Conservation (phyloP, 331 rosid genomes). For the Telfairia occidentalis region DNA sequence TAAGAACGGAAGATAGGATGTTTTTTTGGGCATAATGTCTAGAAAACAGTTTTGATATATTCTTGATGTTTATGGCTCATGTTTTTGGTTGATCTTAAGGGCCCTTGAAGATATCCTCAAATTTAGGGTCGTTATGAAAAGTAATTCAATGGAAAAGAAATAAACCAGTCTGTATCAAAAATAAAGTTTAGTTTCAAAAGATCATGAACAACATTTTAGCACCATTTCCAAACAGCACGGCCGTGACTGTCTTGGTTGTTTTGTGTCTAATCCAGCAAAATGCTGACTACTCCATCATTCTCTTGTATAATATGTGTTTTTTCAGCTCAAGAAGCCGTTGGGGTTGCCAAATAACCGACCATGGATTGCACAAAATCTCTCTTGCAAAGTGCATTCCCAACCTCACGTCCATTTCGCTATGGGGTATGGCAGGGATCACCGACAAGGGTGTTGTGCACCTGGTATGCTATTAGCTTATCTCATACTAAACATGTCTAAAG, state of each 20-base stretch:
- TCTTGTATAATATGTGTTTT: not conserved
- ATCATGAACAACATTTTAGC: not conserved
- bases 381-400: conserved; percentile 54
- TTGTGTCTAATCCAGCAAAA: not conserved
- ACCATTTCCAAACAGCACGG: not conserved
- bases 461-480: conserved; percentile 33
- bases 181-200: not conserved
- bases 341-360: conserved; percentile 81
- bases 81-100: not conserved
- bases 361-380: conserved; percentile 58
- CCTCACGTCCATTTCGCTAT: conserved; percentile 69
- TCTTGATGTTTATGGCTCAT: not conserved
- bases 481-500: not conserved
- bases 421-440: conserved; percentile 94
- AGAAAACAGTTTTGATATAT: not conserved
- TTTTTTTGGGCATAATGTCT: not conserved
- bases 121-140: not conserved
- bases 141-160: not conserved
- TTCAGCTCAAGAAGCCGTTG: conserved; percentile 85
- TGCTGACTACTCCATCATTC: not conserved
- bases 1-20: not conserved
- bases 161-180: not conserved
- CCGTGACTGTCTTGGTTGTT: not conserved
- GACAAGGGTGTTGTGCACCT: conserved; percentile 78
- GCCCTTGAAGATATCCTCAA: not conserved